Conservation (phyloP, 495 filamentous ascomycete genomes). For the Podospora comata region DNA sequence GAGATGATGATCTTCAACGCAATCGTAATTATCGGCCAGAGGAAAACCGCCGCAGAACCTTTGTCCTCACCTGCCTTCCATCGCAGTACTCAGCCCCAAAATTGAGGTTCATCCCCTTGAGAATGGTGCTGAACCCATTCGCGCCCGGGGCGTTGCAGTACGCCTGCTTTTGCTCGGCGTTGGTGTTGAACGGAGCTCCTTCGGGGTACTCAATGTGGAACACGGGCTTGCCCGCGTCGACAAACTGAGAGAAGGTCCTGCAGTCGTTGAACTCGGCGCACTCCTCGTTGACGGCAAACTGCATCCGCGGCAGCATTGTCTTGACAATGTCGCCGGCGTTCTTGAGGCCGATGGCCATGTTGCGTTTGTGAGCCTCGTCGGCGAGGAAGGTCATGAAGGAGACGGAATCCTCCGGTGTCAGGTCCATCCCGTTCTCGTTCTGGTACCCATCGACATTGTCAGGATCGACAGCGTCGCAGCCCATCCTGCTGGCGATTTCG, state of each 20-base stretch:
- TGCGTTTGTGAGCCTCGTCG: constrained; percentile 46
- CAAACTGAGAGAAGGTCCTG: constrained; percentile 53
- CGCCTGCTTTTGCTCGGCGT: constrained; percentile 23
- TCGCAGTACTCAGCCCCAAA: constrained; percentile 55
- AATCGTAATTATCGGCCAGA: too few species aligned
- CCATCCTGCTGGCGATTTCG: constrained; percentile 54
- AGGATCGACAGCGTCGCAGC: constrained; percentile 69
- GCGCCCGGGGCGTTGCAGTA: constrained; percentile 17
- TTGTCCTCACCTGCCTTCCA: constrained; percentile 18
- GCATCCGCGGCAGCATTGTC: constrained; percentile 52
- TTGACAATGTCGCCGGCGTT: constrained; percentile 60
- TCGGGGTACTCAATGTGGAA: constrained; percentile 72
- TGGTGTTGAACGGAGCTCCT: constrained; percentile 35
- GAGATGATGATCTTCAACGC: neutral
- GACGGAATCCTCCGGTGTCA: constrained; percentile 54
- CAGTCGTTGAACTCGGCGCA: constrained; percentile 58
- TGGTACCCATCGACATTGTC: constrained; percentile 68
- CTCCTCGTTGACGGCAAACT: constrained; percentile 73
- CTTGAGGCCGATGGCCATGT: constrained; percentile 59
- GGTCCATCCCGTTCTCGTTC: constrained; percentile 53
- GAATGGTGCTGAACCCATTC: constrained; percentile 56
- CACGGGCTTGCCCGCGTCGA: constrained; percentile 60
- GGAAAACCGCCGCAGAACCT: constrained; percentile 4
- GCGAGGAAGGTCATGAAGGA: constrained; percentile 60
- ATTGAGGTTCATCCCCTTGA: constrained; percentile 62